Conservation (phyloP, 306 rosid species). For the Quercus robur region DNA sequence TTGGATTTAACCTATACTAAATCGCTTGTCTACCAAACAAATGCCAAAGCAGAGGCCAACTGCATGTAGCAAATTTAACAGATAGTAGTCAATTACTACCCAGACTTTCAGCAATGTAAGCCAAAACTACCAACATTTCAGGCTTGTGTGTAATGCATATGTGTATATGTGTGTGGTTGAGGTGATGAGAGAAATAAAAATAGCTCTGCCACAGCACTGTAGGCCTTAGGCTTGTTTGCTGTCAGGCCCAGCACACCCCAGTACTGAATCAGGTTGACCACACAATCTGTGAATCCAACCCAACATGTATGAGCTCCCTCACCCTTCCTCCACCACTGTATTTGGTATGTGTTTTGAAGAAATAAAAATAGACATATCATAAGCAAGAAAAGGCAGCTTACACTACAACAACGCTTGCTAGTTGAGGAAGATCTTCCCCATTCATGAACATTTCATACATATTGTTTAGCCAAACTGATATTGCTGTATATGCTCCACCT, state of each 20-base stretch:
- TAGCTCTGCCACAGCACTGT: not conserved
- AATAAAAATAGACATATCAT: not conserved
- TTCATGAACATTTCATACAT: slow-evolving; percentile 65
- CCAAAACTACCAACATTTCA: not conserved
- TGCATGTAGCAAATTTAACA: not conserved
- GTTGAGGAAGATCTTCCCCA: slow-evolving; percentile 71
- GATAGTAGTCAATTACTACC: not conserved
- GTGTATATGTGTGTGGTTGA: not conserved
- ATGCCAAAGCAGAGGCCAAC: not conserved
- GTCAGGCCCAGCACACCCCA: not conserved
- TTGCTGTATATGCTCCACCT: slow-evolving; percentile 87
- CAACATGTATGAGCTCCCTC: not conserved
- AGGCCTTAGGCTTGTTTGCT: slow-evolving; percentile 1
- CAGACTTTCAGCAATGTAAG: not conserved
- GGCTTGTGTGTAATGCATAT: not conserved
- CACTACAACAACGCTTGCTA: slow-evolving; percentile 85
- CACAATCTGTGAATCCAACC: too few species aligned
- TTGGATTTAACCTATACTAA: not conserved
- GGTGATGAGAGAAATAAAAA: not conserved
- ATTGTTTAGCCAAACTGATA: slow-evolving; percentile 78
- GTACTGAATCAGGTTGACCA: too few species aligned
- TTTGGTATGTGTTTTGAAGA: not conserved
- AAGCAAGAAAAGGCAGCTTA: slow-evolving; percentile 43
- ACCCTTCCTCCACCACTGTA: not conserved
- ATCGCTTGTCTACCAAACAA: not conserved